Percentiles rank a stretch among this genome's conserved stretches.
phyloP scores from a whole-genome alignment of 352 stramenopile species.

The Globisporangium abappressorium region DNA sequence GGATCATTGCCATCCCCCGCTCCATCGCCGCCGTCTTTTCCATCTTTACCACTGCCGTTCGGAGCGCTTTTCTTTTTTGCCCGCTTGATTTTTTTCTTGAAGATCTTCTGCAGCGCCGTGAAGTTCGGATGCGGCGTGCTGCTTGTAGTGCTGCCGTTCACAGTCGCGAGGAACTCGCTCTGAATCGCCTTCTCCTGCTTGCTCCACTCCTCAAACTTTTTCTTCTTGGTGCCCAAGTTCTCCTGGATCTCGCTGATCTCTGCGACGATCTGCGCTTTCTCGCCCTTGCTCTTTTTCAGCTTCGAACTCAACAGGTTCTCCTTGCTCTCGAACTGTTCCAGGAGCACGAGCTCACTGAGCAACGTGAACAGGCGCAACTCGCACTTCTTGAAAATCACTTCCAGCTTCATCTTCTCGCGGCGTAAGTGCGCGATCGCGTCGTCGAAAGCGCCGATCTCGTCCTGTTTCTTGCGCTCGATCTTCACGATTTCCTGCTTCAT shows the following conservation, averaged over 20 bases:
- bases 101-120: conserved; percentile 85
- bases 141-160: conserved; percentile 52
- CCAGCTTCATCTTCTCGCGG: conserved; percentile 78
- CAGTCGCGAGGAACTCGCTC: conserved; percentile 61
- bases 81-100: conserved; percentile 91
- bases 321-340: conserved; percentile 90
- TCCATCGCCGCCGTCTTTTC: conserved; percentile 32
- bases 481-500: conserved; percentile 62
- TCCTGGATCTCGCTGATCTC: conserved; percentile 80
- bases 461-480: conserved; percentile 62
- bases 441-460: conserved; percentile 81
- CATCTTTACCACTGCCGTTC: conserved; percentile 26
- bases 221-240: conserved; percentile 66
- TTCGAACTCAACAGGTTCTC: conserved; percentile 88
- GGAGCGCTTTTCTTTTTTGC: conserved; percentile 70
- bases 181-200: conserved; percentile 61
- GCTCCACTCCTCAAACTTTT: conserved; percentile 79
- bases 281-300: conserved; percentile 73
- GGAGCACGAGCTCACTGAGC: conserved; percentile 78
- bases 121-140: conserved; percentile 55
- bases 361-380: conserved; percentile 89
- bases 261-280: conserved; percentile 84
- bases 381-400: conserved; percentile 86
- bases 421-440: conserved; percentile 87
- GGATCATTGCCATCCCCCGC: conserved; percentile 28